A percentile compares a stretch with the other conserved stretches of the same genome.
Evolutionary conservation across 2,329 filamentous ascomycete species (phyloP).

Genomic region (Aquanectria penicillioides): DNA sequence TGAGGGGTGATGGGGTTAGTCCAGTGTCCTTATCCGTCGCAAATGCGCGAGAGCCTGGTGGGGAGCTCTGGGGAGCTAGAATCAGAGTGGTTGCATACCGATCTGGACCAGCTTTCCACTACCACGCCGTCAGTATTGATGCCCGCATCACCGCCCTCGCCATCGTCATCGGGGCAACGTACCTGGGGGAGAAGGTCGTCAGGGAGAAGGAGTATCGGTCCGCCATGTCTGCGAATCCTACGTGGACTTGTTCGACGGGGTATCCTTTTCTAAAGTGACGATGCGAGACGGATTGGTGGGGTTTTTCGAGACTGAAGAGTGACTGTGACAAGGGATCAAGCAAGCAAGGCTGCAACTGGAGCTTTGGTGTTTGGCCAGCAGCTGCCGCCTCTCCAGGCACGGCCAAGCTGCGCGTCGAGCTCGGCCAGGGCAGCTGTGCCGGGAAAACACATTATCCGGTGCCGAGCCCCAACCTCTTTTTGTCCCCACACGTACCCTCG

Average conservation of each 20-base stretch:
- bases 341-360: slow-evolving; percentile 44
- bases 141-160: slow-evolving; percentile 29
- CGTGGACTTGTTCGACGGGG: slow-evolving; percentile 12
- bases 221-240: slow-evolving; percentile 73
- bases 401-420: slow-evolving; percentile 52
- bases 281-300: slow-evolving; percentile 36
- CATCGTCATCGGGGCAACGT: slow-evolving; percentile 54
- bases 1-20: slow-evolving; percentile 28
- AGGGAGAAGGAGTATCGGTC: slow-evolving; percentile 99
- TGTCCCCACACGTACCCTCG: slow-evolving; percentile 28
- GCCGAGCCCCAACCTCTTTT: slow-evolving; percentile 18
- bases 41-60: neutral
- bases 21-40: neutral
- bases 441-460: slow-evolving; percentile 43
- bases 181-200: slow-evolving; percentile 99
- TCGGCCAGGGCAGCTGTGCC: slow-evolving; percentile 38
- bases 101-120: slow-evolving; percentile 99
- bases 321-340: slow-evolving; percentile 35
- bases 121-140: slow-evolving; percentile 55
- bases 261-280: slow-evolving; percentile 22
- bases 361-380: slow-evolving; percentile 47
- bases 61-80: neutral
- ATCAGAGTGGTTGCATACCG: slow-evolving; percentile 58
- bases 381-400: slow-evolving; percentile 48
- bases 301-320: slow-evolving; percentile 22